Conservation (phyloP, 148 eudicot species). For the Rhododendron williamsianum region DNA sequence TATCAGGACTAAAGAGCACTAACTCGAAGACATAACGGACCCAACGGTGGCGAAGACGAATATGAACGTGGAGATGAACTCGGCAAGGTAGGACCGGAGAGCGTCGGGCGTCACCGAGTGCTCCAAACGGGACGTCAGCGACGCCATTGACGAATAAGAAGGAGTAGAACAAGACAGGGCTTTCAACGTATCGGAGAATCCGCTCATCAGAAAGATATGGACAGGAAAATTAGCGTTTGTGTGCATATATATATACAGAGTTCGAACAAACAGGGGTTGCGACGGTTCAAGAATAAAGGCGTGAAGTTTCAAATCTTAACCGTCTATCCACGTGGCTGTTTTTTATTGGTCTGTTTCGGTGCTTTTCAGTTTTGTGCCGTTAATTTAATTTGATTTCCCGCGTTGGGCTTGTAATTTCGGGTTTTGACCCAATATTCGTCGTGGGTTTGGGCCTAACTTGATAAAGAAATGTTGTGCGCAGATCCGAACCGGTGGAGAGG, state of each 20-base stretch:
- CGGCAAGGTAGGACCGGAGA: conserved; percentile 75
- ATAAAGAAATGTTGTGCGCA: no score
- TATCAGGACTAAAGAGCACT: conserved; percentile 1
- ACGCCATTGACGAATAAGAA: conserved; percentile 28
- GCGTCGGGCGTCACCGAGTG: conserved; percentile 54
- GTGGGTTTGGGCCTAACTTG: not conserved
- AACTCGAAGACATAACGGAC: conserved; percentile 66
- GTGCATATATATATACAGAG: not conserved
- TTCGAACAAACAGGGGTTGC: not conserved
- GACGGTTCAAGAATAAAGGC: not conserved
- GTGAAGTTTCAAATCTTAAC: conserved; percentile 1
- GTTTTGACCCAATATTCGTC: not conserved
- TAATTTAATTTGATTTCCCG: not conserved
- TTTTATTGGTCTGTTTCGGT: not conserved
- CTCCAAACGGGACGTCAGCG: conserved; percentile 40
- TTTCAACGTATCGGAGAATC: not conserved
- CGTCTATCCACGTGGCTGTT: not conserved
- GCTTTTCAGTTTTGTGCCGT: not conserved
- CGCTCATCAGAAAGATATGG: not conserved
- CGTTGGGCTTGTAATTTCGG: not conserved
- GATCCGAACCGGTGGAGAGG: no score
- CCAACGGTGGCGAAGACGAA: conserved; percentile 75
- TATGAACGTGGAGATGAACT: conserved; percentile 89
- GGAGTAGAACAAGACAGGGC: not conserved
- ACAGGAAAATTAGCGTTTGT: not conserved